Evolutionary conservation across 164 flowering plant genomes (phyloP), one percentile per base, ranked within the genome.

Genomic region (Euptelea pleiosperma): DNA sequence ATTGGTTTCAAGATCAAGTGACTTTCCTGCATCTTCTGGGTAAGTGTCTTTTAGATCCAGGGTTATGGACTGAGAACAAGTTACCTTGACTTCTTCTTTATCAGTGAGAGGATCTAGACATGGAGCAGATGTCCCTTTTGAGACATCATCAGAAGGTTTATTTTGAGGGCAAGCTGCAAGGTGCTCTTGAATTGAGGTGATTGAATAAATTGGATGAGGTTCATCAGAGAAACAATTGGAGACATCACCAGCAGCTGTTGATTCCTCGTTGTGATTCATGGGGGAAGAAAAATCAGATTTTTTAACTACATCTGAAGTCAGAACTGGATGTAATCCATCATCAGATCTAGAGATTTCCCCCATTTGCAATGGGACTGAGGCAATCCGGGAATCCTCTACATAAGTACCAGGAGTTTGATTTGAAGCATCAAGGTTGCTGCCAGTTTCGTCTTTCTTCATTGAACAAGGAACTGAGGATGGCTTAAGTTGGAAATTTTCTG

Each of bases 11-110:
- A 57, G 48, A 61, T 74, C 73, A 64, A 66, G 76, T 47, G 58
- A 9, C 39, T 61, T 72, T 12, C 63, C 64, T 41, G 69, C 63
- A 59, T 77, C 82, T 52, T 82, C 90, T 19, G 70, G 58, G 72
- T 34, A 65, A 62, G 49, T 58, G 33, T 64, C 81, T 64, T 58
- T 68, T 56, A 65, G 73, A 43, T 73, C 72, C 35, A 67, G 59
- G 42, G 55, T 22, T n/a, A 18, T 26, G 58, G 76, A 71, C 18
- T 64, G 56, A 21, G 74, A 68, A 65, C 76, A 73, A 19, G 52
- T 54, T 58, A 62, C 76, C 60, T 70, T 55, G 30, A 67, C 63
- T 45, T 65, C 63, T 45, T 65, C 80, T 45, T 66, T 67, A 2
- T 53, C 60, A 16, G 69, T 42, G 34, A 52, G 9, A 66, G 33